Evolutionary conservation across 2,329 filamentous ascomycete genomes (phyloP), one percentile per base, ranked within the genome.

Genomic region (Macrophomina phaseolina): DNA sequence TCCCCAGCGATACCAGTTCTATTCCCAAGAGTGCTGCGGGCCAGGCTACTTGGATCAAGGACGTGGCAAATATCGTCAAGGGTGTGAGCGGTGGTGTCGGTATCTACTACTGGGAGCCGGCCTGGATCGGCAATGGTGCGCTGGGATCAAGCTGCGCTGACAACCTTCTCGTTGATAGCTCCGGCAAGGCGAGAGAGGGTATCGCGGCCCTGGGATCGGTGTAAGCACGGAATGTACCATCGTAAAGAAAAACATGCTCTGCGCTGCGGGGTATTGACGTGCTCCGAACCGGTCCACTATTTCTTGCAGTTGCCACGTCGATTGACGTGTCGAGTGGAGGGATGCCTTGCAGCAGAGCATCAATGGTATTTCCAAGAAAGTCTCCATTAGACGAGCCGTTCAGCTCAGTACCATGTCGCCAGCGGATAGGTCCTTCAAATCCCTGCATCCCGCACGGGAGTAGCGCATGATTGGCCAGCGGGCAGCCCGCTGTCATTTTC

Each of bases 81-180:
- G 82, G 16, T 90, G 89, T 0, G 52, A 92, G 11, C 91, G 89
- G 69, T 92, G 58, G 58, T n/a, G 45, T 62, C 14, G 58, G 58
- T 16, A n/a, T 62, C 2, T 62, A 62, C 58, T 62, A 92, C 70
- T 92, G 90, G 90, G 90, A 92, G 75, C 89, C 89, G 0, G 87
- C 86, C 0, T 92, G 89, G 89, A 81, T 91, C 68, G 81, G 87
- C 49, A 92, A 91, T 76, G 83, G 85, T 9, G 84, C 77, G 0
- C 76, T 91, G 64, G 89, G 90, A 1, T 90, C 87, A 14, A 90
- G 87, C 46, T 91, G 89, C 72, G 79, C 81, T 16, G 87, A 87
- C 70, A 90, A 90, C 76, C 81, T 89, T 49, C 82, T 91, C 82
- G 87, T 91, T 60, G 80, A 82, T 67, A 83, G 80, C 69, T 81